Base-by-base conservation (phyloP, 768 basidiomycete species). In the Scleroderma bovista region DNA sequence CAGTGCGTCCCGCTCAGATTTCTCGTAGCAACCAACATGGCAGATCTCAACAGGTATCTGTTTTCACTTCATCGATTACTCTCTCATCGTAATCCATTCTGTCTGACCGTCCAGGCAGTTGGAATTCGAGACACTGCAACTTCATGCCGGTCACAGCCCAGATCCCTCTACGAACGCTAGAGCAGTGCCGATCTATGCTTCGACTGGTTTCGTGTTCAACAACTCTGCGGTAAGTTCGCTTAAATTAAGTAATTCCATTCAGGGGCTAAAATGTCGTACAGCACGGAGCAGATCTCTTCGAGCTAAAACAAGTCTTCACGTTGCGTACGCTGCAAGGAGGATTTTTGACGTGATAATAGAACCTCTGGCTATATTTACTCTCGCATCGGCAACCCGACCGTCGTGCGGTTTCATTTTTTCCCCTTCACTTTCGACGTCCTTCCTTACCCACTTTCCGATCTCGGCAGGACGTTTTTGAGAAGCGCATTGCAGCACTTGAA, bases 121-220 rank as follows among this genome's bases (percentile, higher is more conserved):
- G 26, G 76, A 81, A 53, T 84, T 83, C 54, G 81, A 83, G 57
- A 84, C 82, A 1, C 59, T 81, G 17, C 77, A 84, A 64, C 67
- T 85, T 13, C 83, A 84, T 51, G 83, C 80, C 3, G 84, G 83
- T 3, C 77, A 80, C 47, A 64, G 64, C 3, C 68, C 71, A 1
- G 80, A 81, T 57, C 69, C 76, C 0, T 61, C 77, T 4, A 79
- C 79, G 11, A 78, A 78, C 36, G 78, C 83, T 1, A 74, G 81
- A 11, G 84, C 84, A 1, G 77, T 77, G 2, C 83, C 84, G 1
- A 84, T 85, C 57, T 83, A 83, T 42, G 73, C 79, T 15, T 65
- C 74, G 16, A 75, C 80, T 2, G 74, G 74, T 38, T 84, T 76
- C 50, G 75, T 77, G 29, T 82, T 83, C 66, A 74, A 83, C 40